phyloP scores from a whole-genome alignment of 1,139 yeast genomes.

The Yamadazyma jaroonii region DNA sequence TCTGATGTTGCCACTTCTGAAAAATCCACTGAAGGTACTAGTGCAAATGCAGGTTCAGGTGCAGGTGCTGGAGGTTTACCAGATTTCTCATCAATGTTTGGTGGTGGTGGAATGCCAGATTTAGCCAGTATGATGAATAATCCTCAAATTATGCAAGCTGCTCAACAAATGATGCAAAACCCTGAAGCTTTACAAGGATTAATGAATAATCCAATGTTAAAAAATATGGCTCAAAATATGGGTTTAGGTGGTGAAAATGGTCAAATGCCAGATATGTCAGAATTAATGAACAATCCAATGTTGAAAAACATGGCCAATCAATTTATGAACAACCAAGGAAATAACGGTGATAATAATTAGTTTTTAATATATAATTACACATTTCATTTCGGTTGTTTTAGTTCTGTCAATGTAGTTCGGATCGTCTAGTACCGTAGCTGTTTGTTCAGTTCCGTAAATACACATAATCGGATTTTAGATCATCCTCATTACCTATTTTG shows the following conservation, averaged over 20 bases:
- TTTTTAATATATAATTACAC: background rate
- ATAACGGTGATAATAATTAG: slow-evolving; percentile 1
- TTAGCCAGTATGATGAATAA: slow-evolving; percentile 70
- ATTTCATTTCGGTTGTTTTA: no score
- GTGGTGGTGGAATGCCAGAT: slow-evolving; percentile 62
- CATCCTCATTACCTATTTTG: no score
- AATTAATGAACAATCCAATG: slow-evolving; percentile 79
- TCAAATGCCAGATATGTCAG: slow-evolving; percentile 53
- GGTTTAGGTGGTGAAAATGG: slow-evolving; percentile 58
- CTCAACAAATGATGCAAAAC: slow-evolving; percentile 88
- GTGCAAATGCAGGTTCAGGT: slow-evolving; percentile 33
- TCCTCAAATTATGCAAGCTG: slow-evolving; percentile 91
- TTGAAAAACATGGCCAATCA: slow-evolving; percentile 65
- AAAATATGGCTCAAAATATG: slow-evolving; percentile 72
- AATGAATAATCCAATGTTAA: slow-evolving; percentile 78
- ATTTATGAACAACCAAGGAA: slow-evolving; percentile 43
- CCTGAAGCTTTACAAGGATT: slow-evolving; percentile 75
- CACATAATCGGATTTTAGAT: no score
- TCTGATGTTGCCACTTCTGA: slow-evolving; percentile 15
- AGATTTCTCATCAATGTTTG: slow-evolving; percentile 62
- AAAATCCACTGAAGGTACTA: slow-evolving; percentile 17
- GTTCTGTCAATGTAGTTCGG: no score
- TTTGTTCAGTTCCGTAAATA: no score
- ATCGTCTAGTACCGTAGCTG: no score
- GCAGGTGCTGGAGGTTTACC: slow-evolving; percentile 60